Evolutionary conservation across 108 stramenopile genomes (phyloP), one percentile per base, ranked within the genome.

Genomic region (Seminavis robusta): DNA sequence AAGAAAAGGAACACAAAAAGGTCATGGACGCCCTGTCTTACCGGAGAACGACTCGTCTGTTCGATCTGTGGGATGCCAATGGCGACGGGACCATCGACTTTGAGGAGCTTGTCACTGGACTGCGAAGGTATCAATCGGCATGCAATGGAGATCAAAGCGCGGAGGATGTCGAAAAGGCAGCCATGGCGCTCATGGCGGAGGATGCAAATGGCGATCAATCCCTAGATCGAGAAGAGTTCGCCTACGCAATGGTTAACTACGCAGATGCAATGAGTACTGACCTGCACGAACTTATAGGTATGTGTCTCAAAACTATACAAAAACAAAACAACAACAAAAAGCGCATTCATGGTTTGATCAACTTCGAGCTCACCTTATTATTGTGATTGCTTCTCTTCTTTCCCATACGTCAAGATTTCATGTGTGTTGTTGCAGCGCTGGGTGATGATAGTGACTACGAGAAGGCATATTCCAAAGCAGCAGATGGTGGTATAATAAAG

Each of bases 391-490:
- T n/a, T n/a, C n/a, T n/a, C n/a, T n/a, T n/a, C n/a, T n/a, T n/a
- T n/a, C n/a, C n/a, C n/a, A n/a, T n/a, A n/a, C n/a, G n/a, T n/a
- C n/a, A n/a, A 26, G 73, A 74, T 36, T 68, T 68, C 25, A 73
- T 73, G 71, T 61, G 52, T 32, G 67, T 67, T 21, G 72, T 67
- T 0, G 50, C 72, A n/a, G n/a, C n/a, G n/a, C n/a, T n/a, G n/a
- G n/a, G n/a, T n/a, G n/a, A n/a, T n/a, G n/a, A n/a, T n/a, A n/a
- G n/a, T n/a, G n/a, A n/a, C n/a, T n/a, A n/a, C n/a, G n/a, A n/a
- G n/a, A n/a, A n/a, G n/a, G n/a, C n/a, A n/a, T n/a, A n/a, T n/a
- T n/a, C n/a, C n/a, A n/a, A n/a, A n/a, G n/a, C n/a, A n/a, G n/a
- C n/a, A n/a, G n/a, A n/a, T n/a, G n/a, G n/a, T n/a, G n/a, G n/a